These are phyloP conservation scores for Dryadomyces sulphureus DNA, from an alignment of 2,329 filamentous ascomycete species.

Conservation along the genomic window DNA sequence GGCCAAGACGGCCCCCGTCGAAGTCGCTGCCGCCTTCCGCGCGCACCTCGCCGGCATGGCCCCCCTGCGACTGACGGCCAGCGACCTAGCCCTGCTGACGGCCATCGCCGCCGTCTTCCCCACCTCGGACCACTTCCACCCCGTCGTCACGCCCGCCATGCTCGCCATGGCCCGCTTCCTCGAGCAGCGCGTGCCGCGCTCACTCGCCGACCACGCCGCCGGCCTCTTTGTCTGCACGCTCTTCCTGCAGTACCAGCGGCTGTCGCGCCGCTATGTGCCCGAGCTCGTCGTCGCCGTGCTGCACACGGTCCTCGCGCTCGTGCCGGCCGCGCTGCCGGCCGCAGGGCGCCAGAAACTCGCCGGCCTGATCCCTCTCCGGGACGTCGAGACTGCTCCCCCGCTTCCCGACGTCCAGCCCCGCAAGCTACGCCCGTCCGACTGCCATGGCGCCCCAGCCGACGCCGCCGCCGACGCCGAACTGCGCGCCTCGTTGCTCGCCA, in stretches of 20 bases:
- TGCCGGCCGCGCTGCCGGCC: constrained; percentile 25
- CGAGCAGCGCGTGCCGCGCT: constrained; percentile 56
- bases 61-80: constrained; percentile 30
- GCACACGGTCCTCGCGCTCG: constrained; percentile 55
- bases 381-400: constrained; percentile 20
- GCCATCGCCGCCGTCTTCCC: constrained; percentile 77
- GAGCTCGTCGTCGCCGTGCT: constrained; percentile 72
- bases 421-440: constrained; percentile 8
- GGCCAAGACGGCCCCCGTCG: constrained; percentile 68
- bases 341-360: constrained; percentile 21
- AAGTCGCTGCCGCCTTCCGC: constrained; percentile 65
- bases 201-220: constrained; percentile 49
- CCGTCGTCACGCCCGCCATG: constrained; percentile 81
- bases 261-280: constrained; percentile 78
- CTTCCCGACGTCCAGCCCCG: constrained; percentile 38
- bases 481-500: constrained; percentile 46
- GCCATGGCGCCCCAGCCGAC: constrained; percentile 10
- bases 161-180: constrained; percentile 74
- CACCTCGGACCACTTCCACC: constrained; percentile 94
- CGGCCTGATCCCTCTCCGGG: constrained; percentile 15
- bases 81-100: constrained; percentile 71
- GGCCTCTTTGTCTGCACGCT: constrained; percentile 72
- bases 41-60: constrained; percentile 48
- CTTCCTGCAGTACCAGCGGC: constrained; percentile 64
- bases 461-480: constrained; percentile 19